Conservation (phyloP, 495 filamentous ascomycete genomes). For the Penicillium coffeae region DNA sequence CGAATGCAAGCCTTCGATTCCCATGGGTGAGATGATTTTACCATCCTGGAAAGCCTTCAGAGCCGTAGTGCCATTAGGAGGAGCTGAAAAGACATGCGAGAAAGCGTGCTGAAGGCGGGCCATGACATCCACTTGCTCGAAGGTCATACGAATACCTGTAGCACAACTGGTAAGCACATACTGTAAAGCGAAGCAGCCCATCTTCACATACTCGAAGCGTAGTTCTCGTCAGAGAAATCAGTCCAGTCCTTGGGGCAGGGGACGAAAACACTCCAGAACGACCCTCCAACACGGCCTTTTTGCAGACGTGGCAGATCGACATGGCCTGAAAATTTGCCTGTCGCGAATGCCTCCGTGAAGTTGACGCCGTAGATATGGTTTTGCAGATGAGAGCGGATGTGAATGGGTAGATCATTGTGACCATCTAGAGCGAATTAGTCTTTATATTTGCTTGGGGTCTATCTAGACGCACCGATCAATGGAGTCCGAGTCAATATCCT, state of each 20-base stretch:
- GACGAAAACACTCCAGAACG: constrained; percentile 90
- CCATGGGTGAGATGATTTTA: constrained; percentile 66
- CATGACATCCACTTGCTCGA: constrained; percentile 82
- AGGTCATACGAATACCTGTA: constrained; percentile 63
- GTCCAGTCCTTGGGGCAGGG: constrained; percentile 67
- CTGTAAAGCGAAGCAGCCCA: neutral
- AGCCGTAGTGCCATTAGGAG: constrained; percentile 55
- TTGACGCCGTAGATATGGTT: constrained; percentile 75
- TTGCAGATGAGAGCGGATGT: constrained; percentile 60
- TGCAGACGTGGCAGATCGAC: constrained; percentile 71
- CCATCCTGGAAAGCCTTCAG: constrained; percentile 54
- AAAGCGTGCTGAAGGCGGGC: constrained; percentile 63
- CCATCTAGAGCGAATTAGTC: constrained; percentile 59
- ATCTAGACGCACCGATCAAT: constrained; percentile 61
- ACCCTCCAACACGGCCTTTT: constrained; percentile 52
- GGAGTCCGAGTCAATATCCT: constrained; percentile 64
- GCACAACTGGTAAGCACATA: neutral
- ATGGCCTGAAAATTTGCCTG: constrained; percentile 64
- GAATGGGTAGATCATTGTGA: constrained; percentile 82
- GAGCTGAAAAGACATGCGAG: constrained; percentile 61
- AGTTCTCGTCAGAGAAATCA: constrained; percentile 72
- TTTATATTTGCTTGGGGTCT: too few relatives aligned
- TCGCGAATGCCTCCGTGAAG: constrained; percentile 66
- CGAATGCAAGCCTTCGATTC: constrained; percentile 91
- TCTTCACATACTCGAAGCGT: constrained; percentile 47